phyloP scores from a whole-genome alignment of 225 moss, liverwort and hornwort genomes.

The Pseudoscleropodium purum region DNA sequence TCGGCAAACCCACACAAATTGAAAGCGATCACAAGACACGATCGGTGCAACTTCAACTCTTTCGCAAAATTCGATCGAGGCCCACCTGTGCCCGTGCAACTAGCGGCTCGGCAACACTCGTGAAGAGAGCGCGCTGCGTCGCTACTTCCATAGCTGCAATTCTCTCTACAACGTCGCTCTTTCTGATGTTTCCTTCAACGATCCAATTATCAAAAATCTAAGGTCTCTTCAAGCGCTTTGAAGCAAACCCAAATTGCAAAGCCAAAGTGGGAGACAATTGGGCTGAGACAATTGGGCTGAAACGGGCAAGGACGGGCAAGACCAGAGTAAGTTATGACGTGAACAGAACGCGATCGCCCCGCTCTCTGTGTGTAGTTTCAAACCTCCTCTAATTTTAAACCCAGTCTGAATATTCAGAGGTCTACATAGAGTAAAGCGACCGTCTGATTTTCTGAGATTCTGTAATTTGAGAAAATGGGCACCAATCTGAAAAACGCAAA shows the following conservation, averaged over 20 bases:
- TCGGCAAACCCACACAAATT: neutral
- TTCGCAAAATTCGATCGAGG: neutral
- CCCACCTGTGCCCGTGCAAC: conserved; percentile 17
- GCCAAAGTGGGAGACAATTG: neutral
- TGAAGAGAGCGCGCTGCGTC: conserved; percentile 22
- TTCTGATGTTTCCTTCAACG: neutral
- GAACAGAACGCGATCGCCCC: neutral
- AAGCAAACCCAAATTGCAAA: neutral
- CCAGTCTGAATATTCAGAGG: neutral
- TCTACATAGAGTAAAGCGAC: neutral
- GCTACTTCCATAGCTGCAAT: conserved; percentile 22
- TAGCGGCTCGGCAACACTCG: conserved; percentile 1
- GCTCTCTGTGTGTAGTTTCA: neutral
- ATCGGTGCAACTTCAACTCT: neutral
- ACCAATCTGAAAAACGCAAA: neutral
- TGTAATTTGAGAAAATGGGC: neutral
- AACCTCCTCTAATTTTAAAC: neutral
- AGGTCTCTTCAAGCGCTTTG: neutral
- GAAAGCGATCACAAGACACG: neutral
- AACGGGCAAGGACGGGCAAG: neutral
- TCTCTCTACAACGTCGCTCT: neutral
- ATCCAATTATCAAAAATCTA: neutral
- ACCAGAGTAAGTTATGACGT: neutral
- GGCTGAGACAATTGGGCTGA: neutral
- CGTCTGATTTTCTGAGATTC: neutral